Conservation (phyloP, 1,284 basidiomycete genomes). For the Ceratobasidium sp. region DNA sequence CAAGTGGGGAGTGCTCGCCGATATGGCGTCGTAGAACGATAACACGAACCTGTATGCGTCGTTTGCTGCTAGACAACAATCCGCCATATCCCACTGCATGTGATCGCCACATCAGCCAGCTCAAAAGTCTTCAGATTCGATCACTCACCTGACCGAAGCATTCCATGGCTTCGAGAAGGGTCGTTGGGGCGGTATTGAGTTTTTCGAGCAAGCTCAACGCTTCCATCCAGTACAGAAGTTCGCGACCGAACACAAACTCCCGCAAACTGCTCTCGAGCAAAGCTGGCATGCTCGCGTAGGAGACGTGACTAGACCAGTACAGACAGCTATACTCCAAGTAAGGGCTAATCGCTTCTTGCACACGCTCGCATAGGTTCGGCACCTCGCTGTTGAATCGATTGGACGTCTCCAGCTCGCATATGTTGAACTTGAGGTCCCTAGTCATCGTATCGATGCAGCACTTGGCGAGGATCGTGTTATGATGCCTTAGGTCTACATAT, state of each 20-base stretch:
- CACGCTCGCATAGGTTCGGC: neutral
- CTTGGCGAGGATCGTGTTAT: constrained; percentile 19
- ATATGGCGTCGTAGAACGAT: constrained; percentile 23
- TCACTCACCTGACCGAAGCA: neutral
- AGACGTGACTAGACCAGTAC: constrained; percentile 26
- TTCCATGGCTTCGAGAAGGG: neutral
- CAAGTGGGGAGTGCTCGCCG: constrained; percentile 3
- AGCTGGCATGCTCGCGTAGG: neutral
- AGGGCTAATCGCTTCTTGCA: neutral
- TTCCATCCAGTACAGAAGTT: constrained; percentile 41
- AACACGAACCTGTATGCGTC: constrained; percentile 27
- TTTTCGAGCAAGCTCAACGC: constrained; percentile 19
- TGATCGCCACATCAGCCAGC: neutral
- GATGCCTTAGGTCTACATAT: constrained; percentile 10
- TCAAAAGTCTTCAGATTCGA: too few species aligned
- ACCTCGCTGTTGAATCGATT: constrained; percentile 21
- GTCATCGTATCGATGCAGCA: constrained; percentile 26
- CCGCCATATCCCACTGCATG: neutral
- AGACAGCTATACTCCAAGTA: constrained; percentile 30
- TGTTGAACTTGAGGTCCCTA: constrained; percentile 1
- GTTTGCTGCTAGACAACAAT: neutral
- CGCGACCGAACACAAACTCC: neutral
- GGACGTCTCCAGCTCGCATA: constrained; percentile 25
- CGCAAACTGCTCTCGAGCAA: neutral
- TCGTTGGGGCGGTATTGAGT: neutral